Conservation (phyloP, 129 eudicot species). For the Ambrosia artemisiifolia region DNA sequence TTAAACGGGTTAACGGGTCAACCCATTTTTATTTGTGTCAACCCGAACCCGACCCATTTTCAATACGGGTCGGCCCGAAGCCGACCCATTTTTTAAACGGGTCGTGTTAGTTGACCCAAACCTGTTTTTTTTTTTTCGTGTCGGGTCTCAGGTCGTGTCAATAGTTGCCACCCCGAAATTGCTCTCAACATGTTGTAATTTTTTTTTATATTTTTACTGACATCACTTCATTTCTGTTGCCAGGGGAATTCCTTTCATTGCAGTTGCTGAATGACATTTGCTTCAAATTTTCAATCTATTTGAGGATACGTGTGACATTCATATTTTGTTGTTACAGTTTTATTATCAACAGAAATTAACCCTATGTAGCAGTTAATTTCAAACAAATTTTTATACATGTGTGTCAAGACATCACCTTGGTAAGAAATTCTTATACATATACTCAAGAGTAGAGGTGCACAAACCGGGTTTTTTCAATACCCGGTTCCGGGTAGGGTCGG, state of each 20-base stretch:
- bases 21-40: no score
- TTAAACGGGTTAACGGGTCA: no score
- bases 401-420: constrained; percentile 6
- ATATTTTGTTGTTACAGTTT: not conserved
- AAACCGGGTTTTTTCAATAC: no score
- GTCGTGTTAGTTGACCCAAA: no score
- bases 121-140: no score
- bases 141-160: no score
- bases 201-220: not conserved
- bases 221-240: constrained; percentile 5
- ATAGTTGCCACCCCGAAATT: no score
- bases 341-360: not conserved
- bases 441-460: not conserved
- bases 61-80: no score
- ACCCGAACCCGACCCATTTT: no score
- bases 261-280: constrained; percentile 38
- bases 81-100: no score
- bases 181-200: not conserved
- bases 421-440: not conserved
- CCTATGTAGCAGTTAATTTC: not conserved
- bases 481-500: no score
- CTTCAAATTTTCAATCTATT: not conserved
- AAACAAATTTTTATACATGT: not conserved
- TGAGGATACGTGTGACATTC: not conserved
- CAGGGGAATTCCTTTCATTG: constrained; percentile 58